Conservation (phyloP, 371 early-diverging fungal genomes). For the Rhizopus microsporus region DNA sequence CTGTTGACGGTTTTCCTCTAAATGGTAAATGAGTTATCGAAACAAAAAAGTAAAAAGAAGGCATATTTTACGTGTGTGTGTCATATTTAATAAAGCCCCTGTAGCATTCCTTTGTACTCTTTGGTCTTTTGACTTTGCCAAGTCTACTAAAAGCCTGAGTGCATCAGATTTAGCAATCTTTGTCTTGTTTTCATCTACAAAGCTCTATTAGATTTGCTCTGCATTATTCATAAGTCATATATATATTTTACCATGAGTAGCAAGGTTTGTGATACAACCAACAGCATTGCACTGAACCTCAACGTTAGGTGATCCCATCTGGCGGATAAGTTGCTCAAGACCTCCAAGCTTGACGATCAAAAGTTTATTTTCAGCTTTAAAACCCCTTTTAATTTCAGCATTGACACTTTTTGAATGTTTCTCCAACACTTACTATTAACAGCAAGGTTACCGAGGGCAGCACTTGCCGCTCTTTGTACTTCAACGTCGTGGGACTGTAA, state of each 20-base stretch:
- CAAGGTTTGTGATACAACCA: conserved; percentile 94
- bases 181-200: conserved; percentile 84
- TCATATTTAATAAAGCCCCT: conserved; percentile 94
- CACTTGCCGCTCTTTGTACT: conserved; percentile 87
- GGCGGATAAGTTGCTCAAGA: conserved; percentile 85
- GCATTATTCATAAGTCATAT: not conserved
- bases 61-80: conserved; percentile 68
- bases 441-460: conserved; percentile 90
- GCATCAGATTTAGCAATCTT: conserved; percentile 88
- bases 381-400: conserved; percentile 5
- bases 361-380: conserved; percentile 78
- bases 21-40: not conserved
- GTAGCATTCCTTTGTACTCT: conserved; percentile 92
- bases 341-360: conserved; percentile 87
- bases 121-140: conserved; percentile 84
- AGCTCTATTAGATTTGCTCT: not conserved
- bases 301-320: conserved; percentile 84
- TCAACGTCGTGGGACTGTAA: conserved; percentile 86
- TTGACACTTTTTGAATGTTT: not conserved
- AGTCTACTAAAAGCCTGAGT: conserved; percentile 70
- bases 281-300: conserved; percentile 97
- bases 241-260: conserved; percentile 70
- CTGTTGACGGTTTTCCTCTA: conserved; percentile 82
- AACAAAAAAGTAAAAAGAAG: conserved; percentile 1
- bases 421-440: conserved; percentile 67